phyloP scores from a whole-genome alignment of 306 rosid species.

The Cercis canadensis region DNA sequence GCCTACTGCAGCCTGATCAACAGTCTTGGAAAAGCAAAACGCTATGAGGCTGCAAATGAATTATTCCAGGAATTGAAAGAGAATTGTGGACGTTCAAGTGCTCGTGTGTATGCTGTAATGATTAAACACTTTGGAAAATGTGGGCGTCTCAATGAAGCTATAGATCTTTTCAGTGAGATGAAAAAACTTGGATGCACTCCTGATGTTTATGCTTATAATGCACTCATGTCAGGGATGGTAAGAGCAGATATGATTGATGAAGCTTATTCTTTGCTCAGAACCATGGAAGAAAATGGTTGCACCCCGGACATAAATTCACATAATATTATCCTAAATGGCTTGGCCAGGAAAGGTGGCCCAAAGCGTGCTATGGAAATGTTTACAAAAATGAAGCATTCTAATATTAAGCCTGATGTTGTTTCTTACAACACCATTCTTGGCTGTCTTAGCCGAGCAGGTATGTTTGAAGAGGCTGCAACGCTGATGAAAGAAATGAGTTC shows the following conservation, averaged over 20 bases:
- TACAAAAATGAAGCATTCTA: conserved; percentile 64
- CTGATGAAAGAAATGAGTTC: conserved; percentile 91
- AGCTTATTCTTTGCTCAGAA: conserved; percentile 71
- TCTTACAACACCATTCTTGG: conserved; percentile 88
- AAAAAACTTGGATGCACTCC: conserved; percentile 81
- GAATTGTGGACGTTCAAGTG: conserved; percentile 83
- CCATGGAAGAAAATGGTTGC: conserved; percentile 85
- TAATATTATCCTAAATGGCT: conserved; percentile 79
- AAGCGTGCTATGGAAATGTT: conserved; percentile 80
- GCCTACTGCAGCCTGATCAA: conserved; percentile 97
- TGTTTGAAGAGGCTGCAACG: conserved; percentile 89
- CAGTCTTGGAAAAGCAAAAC: conserved; percentile 86
- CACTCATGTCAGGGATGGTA: conserved; percentile 94
- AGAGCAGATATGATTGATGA: conserved; percentile 79
- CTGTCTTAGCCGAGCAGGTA: conserved; percentile 88
- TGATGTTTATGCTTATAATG: conserved; percentile 85
- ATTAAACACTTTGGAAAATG: conserved; percentile 92
- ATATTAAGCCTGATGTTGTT: conserved; percentile 73
- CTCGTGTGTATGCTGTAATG: conserved; percentile 98
- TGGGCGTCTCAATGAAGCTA: conserved; percentile 73
- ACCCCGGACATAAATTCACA: conserved; percentile 78
- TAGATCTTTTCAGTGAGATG: conserved; percentile 82
- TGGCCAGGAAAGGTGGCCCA: conserved; percentile 81
- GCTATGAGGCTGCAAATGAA: conserved; percentile 91
- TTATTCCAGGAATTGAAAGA: conserved; percentile 89